Evolutionary conservation across 352 stramenopile genomes (phyloP).

Genomic region (Phytophthora hybrid): DNA sequence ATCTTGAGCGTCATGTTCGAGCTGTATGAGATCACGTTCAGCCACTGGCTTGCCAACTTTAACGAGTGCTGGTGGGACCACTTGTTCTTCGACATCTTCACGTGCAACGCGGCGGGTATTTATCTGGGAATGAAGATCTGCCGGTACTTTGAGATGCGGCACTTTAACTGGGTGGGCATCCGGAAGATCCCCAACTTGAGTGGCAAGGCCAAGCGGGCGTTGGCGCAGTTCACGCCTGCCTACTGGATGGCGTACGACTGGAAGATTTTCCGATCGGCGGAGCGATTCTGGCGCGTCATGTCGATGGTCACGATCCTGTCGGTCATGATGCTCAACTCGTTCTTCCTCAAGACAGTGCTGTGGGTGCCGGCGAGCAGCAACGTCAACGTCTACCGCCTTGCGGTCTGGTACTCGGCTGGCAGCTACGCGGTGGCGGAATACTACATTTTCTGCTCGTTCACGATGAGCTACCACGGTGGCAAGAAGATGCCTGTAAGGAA

Average conservation of each 20-base stretch:
- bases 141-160: conserved; percentile 89
- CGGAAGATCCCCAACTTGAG: conserved; percentile 84
- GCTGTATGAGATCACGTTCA: conserved; percentile 90
- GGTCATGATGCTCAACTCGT: conserved; percentile 96
- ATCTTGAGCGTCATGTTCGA: conserved; percentile 87
- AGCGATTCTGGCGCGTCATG: conserved; percentile 92
- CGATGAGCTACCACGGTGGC: conserved; percentile 60
- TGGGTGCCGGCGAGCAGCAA: conserved; percentile 88
- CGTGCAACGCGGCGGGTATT: conserved; percentile 94
- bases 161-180: conserved; percentile 91
- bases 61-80: conserved; percentile 97
- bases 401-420: conserved; percentile 87
- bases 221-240: conserved; percentile 90
- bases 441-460: conserved; percentile 92
- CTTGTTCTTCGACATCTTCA: conserved; percentile 94
- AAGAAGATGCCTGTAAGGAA: conserved; percentile 79
- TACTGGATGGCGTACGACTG: conserved; percentile 94
- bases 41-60: conserved; percentile 94
- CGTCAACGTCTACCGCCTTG: conserved; percentile 83
- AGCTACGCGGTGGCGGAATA: conserved; percentile 91
- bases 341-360: conserved; percentile 95
- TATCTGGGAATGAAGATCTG: conserved; percentile 90
- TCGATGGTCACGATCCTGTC: conserved; percentile 92
- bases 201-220: conserved; percentile 82
- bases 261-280: conserved; percentile 94